These are phyloP conservation scores for Saturnispora kantuleensis DNA, from an alignment of 805 yeast genomes.

Conservation along the genomic window DNA sequence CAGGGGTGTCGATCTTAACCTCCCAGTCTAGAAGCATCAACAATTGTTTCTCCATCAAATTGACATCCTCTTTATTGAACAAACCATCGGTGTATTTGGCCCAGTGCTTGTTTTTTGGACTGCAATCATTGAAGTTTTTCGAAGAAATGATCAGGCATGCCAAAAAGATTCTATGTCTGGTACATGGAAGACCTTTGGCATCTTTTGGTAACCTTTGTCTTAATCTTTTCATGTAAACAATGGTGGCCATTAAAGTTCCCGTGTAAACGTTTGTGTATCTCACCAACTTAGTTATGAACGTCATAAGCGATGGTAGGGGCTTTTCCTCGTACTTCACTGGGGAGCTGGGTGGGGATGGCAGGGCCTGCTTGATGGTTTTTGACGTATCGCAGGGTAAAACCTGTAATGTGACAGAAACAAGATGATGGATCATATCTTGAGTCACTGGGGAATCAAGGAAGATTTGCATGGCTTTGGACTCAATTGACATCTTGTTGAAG, in stretches of 20 bases:
- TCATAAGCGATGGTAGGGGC: conserved; percentile 59
- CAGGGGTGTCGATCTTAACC: conserved; percentile 37
- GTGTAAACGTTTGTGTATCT: conserved; percentile 73
- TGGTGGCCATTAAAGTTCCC: conserved; percentile 65
- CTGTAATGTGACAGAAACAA: conserved; percentile 57
- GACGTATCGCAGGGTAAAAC: conserved; percentile 52
- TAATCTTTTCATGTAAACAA: conserved; percentile 56
- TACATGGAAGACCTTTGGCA: conserved; percentile 70
- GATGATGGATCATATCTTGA: conserved; percentile 62
- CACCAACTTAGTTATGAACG: conserved; percentile 62
- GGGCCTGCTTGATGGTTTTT: conserved; percentile 26
- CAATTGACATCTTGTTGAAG: conserved; percentile 30
- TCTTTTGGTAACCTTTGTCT: conserved; percentile 54
- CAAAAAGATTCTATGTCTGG: conserved; percentile 67
- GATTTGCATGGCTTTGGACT: conserved; percentile 44
- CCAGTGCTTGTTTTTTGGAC: conserved; percentile 76
- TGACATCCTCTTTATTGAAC: conserved; percentile 57
- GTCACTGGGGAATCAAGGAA: conserved; percentile 59
- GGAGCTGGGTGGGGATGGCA: conserved; percentile 25
- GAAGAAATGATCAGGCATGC: conserved; percentile 67
- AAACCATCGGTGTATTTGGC: conserved; percentile 68
- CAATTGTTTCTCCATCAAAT: conserved; percentile 73
- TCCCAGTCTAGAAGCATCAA: conserved; percentile 65
- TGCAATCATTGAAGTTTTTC: conserved; percentile 67
- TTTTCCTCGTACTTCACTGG: conserved; percentile 27